These are phyloP conservation scores for Aspergillus uvarum DNA, from an alignment of 2,329 filamentous ascomycete species.

Conservation along the genomic window DNA sequence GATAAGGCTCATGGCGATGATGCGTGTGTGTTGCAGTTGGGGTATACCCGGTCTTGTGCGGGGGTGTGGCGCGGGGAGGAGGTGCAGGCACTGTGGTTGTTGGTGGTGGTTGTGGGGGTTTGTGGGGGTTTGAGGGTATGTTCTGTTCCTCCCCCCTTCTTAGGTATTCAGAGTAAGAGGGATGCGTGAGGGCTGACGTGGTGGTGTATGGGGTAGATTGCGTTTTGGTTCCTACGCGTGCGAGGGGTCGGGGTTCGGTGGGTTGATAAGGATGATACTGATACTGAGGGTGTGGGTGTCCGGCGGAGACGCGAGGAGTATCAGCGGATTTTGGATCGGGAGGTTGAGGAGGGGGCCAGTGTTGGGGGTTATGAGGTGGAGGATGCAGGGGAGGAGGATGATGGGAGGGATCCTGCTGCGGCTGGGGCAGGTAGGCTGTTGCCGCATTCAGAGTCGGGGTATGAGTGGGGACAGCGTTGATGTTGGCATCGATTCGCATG, in stretches of 20 bases:
- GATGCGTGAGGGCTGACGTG: no score
- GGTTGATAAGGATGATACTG: not conserved
- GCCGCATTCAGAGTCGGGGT: not conserved
- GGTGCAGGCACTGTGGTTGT: not conserved
- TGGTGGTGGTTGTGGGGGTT: not conserved
- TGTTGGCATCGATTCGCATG: not conserved
- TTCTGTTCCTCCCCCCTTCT: no score
- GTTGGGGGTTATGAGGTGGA: not conserved
- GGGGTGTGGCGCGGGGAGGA: slow-evolving; percentile 24
- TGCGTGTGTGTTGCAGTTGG: slow-evolving; percentile 33
- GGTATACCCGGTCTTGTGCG: slow-evolving; percentile 33
- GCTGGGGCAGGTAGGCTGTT: not conserved
- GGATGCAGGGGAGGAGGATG: not conserved
- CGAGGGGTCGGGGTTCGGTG: not conserved
- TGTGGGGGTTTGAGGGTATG: not conserved
- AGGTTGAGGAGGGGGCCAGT: not conserved
- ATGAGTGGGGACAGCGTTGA: not conserved
- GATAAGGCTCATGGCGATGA: slow-evolving; percentile 28
- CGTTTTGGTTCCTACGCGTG: not conserved
- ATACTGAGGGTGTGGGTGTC: not conserved
- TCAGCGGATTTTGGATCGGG: not conserved
- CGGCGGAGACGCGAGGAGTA: not conserved
- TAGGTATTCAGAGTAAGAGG: no score
- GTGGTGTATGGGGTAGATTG: not conserved
- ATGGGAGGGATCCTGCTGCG: not conserved